Percentiles rank a stretch among this genome's conserved stretches.
Conservation (phyloP, 495 filamentous ascomycete species). For the Halenospora varia region DNA sequence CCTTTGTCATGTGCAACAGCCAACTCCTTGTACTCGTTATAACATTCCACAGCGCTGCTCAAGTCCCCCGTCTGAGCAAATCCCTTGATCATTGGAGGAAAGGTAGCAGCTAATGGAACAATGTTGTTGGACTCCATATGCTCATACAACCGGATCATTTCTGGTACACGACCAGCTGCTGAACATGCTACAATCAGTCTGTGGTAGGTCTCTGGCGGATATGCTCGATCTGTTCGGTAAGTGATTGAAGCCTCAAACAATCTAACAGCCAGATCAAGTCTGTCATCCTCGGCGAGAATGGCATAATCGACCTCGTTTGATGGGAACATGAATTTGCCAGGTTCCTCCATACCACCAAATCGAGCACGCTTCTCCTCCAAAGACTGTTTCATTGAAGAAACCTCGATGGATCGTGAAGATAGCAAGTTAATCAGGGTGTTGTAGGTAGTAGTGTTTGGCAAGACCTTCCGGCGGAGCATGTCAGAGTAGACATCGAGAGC, state of each 20-base stretch:
- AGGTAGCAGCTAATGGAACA: conserved; percentile 71
- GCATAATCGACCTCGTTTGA: conserved; percentile 80
- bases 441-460: conserved; percentile 80
- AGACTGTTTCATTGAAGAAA: conserved; percentile 59
- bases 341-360: conserved; percentile 82
- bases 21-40: conserved; percentile 85
- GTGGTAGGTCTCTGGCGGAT: conserved; percentile 73
- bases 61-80: conserved; percentile 80
- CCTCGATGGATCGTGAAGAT: conserved; percentile 71
- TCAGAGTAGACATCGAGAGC: conserved; percentile 93
- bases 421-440: conserved; percentile 79
- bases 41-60: conserved; percentile 86
- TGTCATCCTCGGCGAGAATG: conserved; percentile 80
- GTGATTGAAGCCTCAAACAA: conserved; percentile 72
- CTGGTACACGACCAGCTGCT: conserved; percentile 66
- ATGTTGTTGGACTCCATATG: conserved; percentile 81
- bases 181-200: conserved; percentile 82
- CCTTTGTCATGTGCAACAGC: conserved; percentile 79
- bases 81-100: conserved; percentile 87
- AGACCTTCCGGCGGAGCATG: conserved; percentile 83
- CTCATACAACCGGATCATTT: conserved; percentile 84
- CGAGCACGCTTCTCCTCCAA: conserved; percentile 73
- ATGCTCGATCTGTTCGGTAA: conserved; percentile 45
- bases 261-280: conserved; percentile 75
- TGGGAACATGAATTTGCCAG: conserved; percentile 83